Evolutionary conservation across 164 flowering plant genomes (phyloP).

Genomic region (Umbilicus rupestris): DNA sequence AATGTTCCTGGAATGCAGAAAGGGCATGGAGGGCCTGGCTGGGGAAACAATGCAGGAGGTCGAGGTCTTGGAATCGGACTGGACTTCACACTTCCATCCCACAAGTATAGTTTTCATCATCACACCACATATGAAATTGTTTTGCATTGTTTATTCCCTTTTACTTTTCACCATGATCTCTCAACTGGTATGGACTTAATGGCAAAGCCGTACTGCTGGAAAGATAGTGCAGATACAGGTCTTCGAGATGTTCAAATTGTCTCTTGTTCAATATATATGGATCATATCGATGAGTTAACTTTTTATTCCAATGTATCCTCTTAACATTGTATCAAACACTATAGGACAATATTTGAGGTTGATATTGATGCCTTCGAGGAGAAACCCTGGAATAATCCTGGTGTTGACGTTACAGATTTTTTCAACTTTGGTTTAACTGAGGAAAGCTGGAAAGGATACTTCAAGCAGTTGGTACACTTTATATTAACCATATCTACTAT

Average conservation of each 20-base stretch:
- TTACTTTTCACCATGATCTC: not conserved
- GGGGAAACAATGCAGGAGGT: conserved; percentile 56
- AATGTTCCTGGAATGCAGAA: conserved; percentile 12
- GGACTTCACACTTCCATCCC: conserved; percentile 97
- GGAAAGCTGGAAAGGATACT: conserved; percentile 84
- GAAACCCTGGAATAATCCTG: conserved; percentile 81
- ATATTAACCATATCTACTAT: not conserved
- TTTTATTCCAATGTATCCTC: not conserved
- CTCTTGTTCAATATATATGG: not conserved
- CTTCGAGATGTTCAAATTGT: not conserved
- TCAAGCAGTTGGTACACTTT: conserved; percentile 71
- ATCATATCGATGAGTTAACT: not conserved
- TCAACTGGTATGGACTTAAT: not conserved
- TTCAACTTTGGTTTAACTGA: conserved; percentile 89
- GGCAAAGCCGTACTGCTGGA: not conserved
- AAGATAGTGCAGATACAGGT: too few relatives aligned
- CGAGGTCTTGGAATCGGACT: conserved; percentile 73
- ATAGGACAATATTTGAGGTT: conserved; percentile 89
- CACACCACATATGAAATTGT: not conserved
- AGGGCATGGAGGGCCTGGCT: conserved; percentile 38
- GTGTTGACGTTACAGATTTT: conserved; percentile 70
- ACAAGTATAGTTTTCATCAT: conserved; percentile 49
- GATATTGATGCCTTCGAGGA: conserved; percentile 85
- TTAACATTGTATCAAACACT: conserved; percentile 12
- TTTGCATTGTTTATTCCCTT: conserved; percentile 1